These are phyloP conservation scores for Plasmodium gaboni DNA, from an alignment of 169 alveolate species.

Conservation along the genomic window DNA sequence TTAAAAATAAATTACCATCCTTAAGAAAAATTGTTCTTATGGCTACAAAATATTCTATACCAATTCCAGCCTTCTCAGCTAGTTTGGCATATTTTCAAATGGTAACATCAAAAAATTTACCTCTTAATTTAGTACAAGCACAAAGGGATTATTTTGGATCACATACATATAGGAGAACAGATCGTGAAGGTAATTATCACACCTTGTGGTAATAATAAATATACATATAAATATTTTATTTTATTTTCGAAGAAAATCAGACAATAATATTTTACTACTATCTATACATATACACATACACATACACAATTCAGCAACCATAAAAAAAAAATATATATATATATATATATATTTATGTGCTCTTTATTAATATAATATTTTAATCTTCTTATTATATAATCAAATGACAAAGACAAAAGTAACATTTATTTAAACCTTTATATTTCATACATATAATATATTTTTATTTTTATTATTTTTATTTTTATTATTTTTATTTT, in stretches of 20 bases:
- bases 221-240: neutral
- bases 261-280: neutral
- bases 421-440: too few species aligned
- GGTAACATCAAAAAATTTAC: slow-evolving; percentile 79
- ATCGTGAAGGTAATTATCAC: slow-evolving; percentile 84
- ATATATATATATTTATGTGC: too few species aligned
- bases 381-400: too few species aligned
- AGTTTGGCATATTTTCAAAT: slow-evolving; percentile 84
- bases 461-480: too few species aligned
- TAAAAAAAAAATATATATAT: too few species aligned
- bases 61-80: slow-evolving; percentile 83
- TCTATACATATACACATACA: neutral
- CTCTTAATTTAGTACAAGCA: slow-evolving; percentile 87
- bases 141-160: slow-evolving; percentile 91
- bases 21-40: slow-evolving; percentile 83
- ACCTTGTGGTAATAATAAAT: slow-evolving; percentile 75
- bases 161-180: slow-evolving; percentile 85
- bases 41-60: slow-evolving; percentile 78
- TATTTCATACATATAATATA: too few species aligned
- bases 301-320: neutral
- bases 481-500: too few species aligned
- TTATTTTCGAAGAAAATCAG: too few species aligned
- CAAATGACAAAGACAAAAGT: too few species aligned
- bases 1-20: slow-evolving; percentile 73
- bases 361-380: too few species aligned